Evolutionary conservation across 2,329 filamentous ascomycete species (phyloP).

Genomic region (Aspergillus unguis): DNA sequence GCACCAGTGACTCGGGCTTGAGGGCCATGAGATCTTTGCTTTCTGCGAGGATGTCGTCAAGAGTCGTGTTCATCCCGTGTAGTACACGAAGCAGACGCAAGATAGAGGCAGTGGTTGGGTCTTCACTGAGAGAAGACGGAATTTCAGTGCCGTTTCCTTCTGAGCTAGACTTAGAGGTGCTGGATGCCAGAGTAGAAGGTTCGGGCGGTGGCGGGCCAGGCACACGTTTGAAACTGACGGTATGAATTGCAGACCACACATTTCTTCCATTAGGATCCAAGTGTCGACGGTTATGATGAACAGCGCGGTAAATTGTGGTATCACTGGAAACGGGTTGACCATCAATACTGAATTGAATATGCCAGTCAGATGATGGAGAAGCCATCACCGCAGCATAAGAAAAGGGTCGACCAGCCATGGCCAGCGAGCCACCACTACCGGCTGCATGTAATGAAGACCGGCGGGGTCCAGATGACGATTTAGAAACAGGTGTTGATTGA

Average conservation of each 20-base stretch:
- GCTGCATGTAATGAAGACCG: conserved; percentile 21
- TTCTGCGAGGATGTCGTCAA: conserved; percentile 83
- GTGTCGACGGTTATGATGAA: conserved; percentile 66
- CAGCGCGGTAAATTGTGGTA: conserved; percentile 92
- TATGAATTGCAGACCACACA: conserved; percentile 86
- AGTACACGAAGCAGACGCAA: conserved; percentile 83
- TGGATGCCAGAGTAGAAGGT: conserved; percentile 58
- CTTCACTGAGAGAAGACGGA: conserved; percentile 75
- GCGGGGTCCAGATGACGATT: conserved; percentile 36
- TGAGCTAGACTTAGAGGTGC: conserved; percentile 47
- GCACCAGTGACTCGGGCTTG: conserved; percentile 77
- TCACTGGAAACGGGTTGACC: conserved; percentile 81
- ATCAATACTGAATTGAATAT: conserved; percentile 90
- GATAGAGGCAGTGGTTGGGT: conserved; percentile 82
- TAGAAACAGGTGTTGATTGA: conserved; percentile 51
- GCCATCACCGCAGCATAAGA: conserved; percentile 84
- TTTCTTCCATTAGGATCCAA: conserved; percentile 65
- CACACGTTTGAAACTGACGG: conserved; percentile 87
- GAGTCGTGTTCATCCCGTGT: conserved; percentile 86
- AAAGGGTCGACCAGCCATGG: conserved; percentile 58
- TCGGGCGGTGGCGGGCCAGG: conserved; percentile 77
- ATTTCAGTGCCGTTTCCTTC: conserved; percentile 60
- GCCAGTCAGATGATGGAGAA: conserved; percentile 84
- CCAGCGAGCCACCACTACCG: conserved; percentile 44
- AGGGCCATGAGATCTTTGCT: conserved; percentile 68